Percentiles rank a stretch among this genome's conserved stretches.
These are phyloP conservation scores for Fusarium sp. DNA, from an alignment of 2,329 filamentous ascomycete genomes.

Conservation along the genomic window DNA sequence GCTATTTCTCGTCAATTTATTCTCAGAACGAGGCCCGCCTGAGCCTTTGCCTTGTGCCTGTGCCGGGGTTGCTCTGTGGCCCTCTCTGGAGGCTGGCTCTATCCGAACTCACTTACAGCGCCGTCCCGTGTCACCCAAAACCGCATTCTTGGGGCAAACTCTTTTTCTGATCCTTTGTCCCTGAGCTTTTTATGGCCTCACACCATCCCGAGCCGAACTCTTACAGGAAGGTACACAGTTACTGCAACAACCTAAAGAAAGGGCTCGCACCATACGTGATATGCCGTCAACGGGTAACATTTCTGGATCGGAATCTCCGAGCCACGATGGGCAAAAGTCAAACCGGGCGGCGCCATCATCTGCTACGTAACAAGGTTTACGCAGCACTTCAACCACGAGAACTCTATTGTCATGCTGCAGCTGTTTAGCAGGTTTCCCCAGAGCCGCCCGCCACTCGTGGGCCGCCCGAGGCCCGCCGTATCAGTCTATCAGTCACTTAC, in stretches of 20 bases:
- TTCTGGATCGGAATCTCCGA: conserved; percentile 33
- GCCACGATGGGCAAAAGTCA: neutral
- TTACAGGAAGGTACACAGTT: conserved; percentile 1
- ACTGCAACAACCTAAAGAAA: conserved; percentile 22
- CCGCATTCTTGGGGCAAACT: conserved; percentile 36
- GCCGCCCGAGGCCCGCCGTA: conserved; percentile 12
- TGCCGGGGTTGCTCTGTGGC: conserved; percentile 22
- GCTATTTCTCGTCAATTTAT: neutral
- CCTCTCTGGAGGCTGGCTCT: conserved; percentile 9
- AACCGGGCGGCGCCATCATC: conserved; percentile 12
- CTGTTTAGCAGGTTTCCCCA: conserved; percentile 3
- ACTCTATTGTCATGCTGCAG: conserved; percentile 24
- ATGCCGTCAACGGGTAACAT: conserved; percentile 24
- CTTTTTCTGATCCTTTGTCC: conserved; percentile 22
- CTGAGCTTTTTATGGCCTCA: conserved; percentile 16
- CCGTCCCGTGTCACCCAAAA: conserved; percentile 36
- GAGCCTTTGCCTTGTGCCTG: neutral
- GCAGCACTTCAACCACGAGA: conserved; percentile 25
- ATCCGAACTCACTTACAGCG: conserved; percentile 3
- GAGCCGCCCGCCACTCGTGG: conserved; percentile 12
- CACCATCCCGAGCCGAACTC: conserved; percentile 22
- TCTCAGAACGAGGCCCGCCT: neutral
- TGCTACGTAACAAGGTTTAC: conserved; percentile 37
- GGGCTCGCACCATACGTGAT: conserved; percentile 21
- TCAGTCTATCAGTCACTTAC: conserved; percentile 36